Conservation (phyloP, 2,329 filamentous ascomycete genomes). For the Trichoderma sp. region DNA sequence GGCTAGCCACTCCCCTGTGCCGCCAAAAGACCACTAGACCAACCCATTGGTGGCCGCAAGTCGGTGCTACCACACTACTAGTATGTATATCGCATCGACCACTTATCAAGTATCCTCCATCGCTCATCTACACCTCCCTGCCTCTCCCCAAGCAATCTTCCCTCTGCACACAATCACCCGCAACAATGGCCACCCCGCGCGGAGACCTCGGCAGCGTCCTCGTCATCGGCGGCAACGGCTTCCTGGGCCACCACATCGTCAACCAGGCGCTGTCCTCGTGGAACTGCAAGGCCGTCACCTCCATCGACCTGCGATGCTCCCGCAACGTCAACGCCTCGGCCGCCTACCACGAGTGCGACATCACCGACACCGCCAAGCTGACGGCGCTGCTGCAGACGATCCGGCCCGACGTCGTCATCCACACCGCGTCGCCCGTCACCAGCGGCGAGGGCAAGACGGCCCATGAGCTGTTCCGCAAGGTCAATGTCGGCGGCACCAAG, state of each 20-base stretch:
- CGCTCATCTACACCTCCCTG: neutral
- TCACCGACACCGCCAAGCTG: slow-evolving; percentile 66
- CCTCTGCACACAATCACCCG: neutral
- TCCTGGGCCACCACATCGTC: slow-evolving; percentile 81
- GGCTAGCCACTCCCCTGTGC: neutral
- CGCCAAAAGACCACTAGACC: neutral
- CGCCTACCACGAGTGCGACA: slow-evolving; percentile 74
- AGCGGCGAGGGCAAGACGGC: slow-evolving; percentile 55
- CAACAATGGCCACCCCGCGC: slow-evolving; percentile 23
- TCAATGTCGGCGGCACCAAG: slow-evolving; percentile 86
- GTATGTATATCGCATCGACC: too few species aligned
- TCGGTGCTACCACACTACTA: neutral
- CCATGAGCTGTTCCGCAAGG: slow-evolving; percentile 68
- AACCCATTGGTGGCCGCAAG: neutral
- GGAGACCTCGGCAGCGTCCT: slow-evolving; percentile 67
- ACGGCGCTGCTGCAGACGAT: slow-evolving; percentile 63
- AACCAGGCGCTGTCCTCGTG: slow-evolving; percentile 64
- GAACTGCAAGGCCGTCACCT: slow-evolving; percentile 59
- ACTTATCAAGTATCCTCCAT: neutral
- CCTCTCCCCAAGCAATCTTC: neutral
- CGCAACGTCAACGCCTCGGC: slow-evolving; percentile 64
- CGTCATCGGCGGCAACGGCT: slow-evolving; percentile 81
- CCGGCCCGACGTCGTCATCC: slow-evolving; percentile 81
- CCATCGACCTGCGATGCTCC: slow-evolving; percentile 71
- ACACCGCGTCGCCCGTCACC: slow-evolving; percentile 76